Conservation (phyloP, 768 basidiomycete species). For the Suillus ampliporus region DNA sequence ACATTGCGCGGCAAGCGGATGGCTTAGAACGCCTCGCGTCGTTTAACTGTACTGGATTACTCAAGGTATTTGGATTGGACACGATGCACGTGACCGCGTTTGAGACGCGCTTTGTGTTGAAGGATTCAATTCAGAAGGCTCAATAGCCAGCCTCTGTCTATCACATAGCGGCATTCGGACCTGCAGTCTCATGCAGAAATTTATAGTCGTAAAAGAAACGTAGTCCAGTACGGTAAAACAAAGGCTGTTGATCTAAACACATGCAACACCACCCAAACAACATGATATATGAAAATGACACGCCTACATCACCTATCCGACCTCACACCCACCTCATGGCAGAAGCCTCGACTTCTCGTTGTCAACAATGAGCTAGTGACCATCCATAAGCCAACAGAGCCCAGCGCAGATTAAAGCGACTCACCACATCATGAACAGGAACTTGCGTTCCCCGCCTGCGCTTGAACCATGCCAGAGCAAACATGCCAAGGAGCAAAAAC, state of each 20-base stretch:
- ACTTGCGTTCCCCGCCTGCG: constrained; percentile 18
- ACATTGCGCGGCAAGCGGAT: no score
- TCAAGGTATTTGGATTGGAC: background rate
- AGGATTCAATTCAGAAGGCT: no score
- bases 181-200: background rate
- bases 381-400: background rate
- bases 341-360: constrained; percentile 33
- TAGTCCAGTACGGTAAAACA: background rate
- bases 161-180: background rate
- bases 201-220: background rate
- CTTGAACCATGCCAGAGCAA: constrained; percentile 22
- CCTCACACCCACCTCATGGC: constrained; percentile 19
- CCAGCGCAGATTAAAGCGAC: background rate
- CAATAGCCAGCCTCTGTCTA: background rate
- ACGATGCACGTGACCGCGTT: background rate
- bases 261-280: background rate
- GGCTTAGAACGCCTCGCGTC: no score
- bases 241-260: background rate
- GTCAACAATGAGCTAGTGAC: constrained; percentile 7
- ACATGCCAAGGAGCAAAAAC: constrained; percentile 17
- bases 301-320: background rate
- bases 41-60: no score
- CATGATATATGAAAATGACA: constrained; percentile 2
- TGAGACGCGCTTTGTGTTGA: no score
- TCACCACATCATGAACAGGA: constrained; percentile 21